These are phyloP conservation scores for Tuber borchii DNA, from an alignment of 495 filamentous ascomycete genomes.

Conservation along the genomic window DNA sequence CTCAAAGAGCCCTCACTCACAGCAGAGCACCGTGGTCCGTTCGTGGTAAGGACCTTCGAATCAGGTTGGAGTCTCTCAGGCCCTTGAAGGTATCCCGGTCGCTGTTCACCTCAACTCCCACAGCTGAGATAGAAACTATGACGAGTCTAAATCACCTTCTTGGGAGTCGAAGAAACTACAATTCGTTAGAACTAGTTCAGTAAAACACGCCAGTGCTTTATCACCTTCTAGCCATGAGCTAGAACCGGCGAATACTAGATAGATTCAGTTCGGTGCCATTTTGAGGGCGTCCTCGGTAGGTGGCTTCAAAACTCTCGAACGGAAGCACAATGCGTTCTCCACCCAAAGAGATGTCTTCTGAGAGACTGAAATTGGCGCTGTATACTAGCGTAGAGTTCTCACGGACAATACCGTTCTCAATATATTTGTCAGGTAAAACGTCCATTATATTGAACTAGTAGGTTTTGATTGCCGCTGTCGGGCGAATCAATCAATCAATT, in stretches of 20 bases:
- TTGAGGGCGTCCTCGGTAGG: constrained; percentile 62
- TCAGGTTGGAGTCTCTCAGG: background rate
- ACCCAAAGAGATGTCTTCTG: background rate
- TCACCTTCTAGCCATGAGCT: constrained; percentile 27
- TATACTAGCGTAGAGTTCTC: constrained; percentile 54
- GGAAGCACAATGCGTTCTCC: constrained; percentile 24
- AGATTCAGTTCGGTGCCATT: constrained; percentile 45
- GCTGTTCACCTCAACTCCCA: background rate
- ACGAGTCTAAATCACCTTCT: background rate
- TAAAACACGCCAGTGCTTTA: background rate
- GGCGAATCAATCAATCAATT: constrained; percentile 22
- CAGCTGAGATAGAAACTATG: background rate
- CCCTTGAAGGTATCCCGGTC: background rate
- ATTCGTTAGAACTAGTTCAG: background rate
- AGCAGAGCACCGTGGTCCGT: background rate
- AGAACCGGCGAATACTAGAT: constrained; percentile 14
- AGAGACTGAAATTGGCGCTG: constrained; percentile 45
- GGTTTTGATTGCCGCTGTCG: constrained; percentile 47
- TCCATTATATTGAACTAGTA: constrained; percentile 70
- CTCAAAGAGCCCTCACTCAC: background rate
- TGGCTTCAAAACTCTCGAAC: constrained; percentile 61
- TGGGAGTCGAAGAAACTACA: background rate
- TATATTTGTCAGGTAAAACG: constrained; percentile 43
- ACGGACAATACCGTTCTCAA: constrained; percentile 52
- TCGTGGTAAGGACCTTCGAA: background rate